Conservation (phyloP, 768 basidiomycete species). For the Lactifluus pinguis region DNA sequence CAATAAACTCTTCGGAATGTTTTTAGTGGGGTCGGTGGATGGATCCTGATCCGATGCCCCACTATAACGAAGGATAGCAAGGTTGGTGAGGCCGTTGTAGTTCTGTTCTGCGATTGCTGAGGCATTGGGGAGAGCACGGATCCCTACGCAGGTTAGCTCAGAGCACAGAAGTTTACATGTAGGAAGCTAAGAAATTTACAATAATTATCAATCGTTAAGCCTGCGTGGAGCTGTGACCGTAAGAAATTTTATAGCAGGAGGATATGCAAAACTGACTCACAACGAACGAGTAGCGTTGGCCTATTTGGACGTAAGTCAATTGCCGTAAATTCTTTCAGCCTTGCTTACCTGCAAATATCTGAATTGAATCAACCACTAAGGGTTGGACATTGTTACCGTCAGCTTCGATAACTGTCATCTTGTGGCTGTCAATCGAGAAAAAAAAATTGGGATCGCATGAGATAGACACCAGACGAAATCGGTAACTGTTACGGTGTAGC, state of each 20-base stretch:
- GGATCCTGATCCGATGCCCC: not conserved
- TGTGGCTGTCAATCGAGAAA: slow-evolving; percentile 17
- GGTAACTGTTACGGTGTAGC: not conserved
- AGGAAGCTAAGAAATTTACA: not conserved
- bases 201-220: not conserved
- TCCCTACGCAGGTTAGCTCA: not conserved
- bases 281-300: slow-evolving; percentile 16
- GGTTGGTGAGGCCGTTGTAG: slow-evolving; percentile 5
- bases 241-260: not conserved
- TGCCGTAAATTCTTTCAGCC: not conserved
- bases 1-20: not conserved
- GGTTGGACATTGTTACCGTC: slow-evolving; percentile 15
- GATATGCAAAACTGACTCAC: not conserved
- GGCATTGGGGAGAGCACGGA: slow-evolving; percentile 5
- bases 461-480: slow-evolving; percentile 6
- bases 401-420: slow-evolving; percentile 18
- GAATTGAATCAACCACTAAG: slow-evolving; percentile 3
- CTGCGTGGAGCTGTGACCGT: slow-evolving; percentile 10
- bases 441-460: slow-evolving; percentile 4
- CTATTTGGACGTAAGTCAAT: not conserved
- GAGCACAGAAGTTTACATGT: not conserved
- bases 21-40: not conserved
- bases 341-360: slow-evolving; percentile 6
- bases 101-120: not conserved
- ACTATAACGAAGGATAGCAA: slow-evolving; percentile 17